Evolutionary conservation across 1,284 basidiomycete genomes (phyloP).

Genomic region (Ganoderma multipileum): DNA sequence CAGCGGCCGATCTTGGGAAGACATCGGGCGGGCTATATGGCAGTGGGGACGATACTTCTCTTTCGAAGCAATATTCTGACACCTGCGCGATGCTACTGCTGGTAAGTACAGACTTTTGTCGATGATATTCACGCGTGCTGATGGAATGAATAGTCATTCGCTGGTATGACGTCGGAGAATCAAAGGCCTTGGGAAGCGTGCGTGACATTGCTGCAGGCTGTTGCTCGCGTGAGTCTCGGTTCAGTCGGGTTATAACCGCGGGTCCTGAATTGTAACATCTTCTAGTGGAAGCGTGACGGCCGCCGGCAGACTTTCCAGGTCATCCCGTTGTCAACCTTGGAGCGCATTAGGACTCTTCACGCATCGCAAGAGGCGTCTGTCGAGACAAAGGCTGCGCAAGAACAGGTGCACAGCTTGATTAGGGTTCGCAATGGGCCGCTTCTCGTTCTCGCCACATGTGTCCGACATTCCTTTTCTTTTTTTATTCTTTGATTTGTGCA

Average conservation of each 20-base stretch:
- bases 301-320: conserved; percentile 54
- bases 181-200: conserved; percentile 47
- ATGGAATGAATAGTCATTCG: conserved; percentile 28
- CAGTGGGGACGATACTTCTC: conserved; percentile 31
- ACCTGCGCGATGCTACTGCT: conserved; percentile 56
- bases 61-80: conserved; percentile 53
- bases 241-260: conserved; percentile 12
- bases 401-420: conserved; percentile 57
- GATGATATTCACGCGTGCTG: conserved; percentile 37
- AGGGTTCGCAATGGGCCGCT: conserved; percentile 71
- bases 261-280: conserved; percentile 22
- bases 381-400: conserved; percentile 31
- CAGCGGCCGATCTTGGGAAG: conserved; percentile 20
- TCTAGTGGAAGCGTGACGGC: conserved; percentile 52
- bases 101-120: conserved; percentile 42
- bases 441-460: conserved; percentile 50
- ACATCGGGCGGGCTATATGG: conserved; percentile 2
- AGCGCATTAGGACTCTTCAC: conserved; percentile 45
- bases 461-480: conserved; percentile 49
- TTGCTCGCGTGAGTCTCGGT: conserved; percentile 48
- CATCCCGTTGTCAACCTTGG: conserved; percentile 46
- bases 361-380: conserved; percentile 37
- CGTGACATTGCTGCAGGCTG: conserved; percentile 46
- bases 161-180: conserved; percentile 36
- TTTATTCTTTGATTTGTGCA: conserved; percentile 52